Evolutionary conservation across 2,329 filamentous ascomycete genomes (phyloP).

Genomic region (Diaporthe longicolla): DNA sequence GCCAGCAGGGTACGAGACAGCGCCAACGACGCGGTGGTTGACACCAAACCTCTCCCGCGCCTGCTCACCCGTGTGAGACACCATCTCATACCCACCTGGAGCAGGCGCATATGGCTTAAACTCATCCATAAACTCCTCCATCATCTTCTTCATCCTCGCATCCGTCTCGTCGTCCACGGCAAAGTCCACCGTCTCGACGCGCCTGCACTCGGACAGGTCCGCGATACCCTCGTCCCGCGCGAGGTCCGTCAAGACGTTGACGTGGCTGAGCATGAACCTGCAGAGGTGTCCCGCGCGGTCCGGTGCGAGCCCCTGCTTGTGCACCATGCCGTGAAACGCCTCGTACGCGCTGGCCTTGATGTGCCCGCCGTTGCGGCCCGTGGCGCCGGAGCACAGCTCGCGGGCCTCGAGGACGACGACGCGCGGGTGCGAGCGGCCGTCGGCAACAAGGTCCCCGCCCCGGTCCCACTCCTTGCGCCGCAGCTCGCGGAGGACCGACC

Average conservation of each 20-base stretch:
- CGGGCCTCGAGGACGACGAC: constrained; percentile 67
- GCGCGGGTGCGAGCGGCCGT: not conserved
- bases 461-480: not conserved
- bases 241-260: constrained; percentile 56
- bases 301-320: constrained; percentile 46
- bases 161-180: constrained; percentile 54
- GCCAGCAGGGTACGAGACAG: constrained; percentile 61
- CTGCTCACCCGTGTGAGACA: constrained; percentile 52
- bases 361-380: constrained; percentile 67
- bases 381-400: constrained; percentile 64
- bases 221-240: constrained; percentile 52
- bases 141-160: constrained; percentile 51
- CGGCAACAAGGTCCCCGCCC: constrained; percentile 48
- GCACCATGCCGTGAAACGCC: constrained; percentile 54
- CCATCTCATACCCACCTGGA: constrained; percentile 45
- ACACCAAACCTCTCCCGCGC: constrained; percentile 55
- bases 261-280: constrained; percentile 60
- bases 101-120: constrained; percentile 42
- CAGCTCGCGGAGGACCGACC: constrained; percentile 45
- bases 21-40: constrained; percentile 56
- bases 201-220: constrained; percentile 56
- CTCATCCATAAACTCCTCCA: constrained; percentile 61
- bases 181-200: constrained; percentile 63
- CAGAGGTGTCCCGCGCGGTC: constrained; percentile 58
- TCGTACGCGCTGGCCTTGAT: constrained; percentile 62